Percentiles rank a stretch among this genome's conserved stretches.
These are phyloP conservation scores for Trypanosomatidae sp. DNA, from an alignment of 208 protist species.

Conservation along the genomic window DNA sequence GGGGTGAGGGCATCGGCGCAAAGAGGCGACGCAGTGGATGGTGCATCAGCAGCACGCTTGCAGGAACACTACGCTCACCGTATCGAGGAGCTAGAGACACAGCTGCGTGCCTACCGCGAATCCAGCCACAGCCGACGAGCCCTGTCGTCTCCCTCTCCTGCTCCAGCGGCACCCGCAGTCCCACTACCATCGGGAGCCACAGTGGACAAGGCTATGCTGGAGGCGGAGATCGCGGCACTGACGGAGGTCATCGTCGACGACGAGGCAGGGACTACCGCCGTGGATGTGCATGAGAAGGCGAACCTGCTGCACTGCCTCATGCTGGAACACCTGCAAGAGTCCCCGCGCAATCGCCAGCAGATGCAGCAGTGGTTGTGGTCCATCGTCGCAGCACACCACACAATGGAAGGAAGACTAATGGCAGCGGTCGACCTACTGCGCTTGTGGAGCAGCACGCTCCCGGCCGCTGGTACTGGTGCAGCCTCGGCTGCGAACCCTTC, in stretches of 20 bases:
- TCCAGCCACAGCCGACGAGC: not conserved
- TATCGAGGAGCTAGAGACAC: slow-evolving; percentile 13
- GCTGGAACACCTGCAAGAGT: slow-evolving; percentile 48
- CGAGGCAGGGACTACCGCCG: slow-evolving; percentile 10
- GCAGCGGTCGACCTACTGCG: slow-evolving; percentile 42
- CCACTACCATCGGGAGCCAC: not conserved
- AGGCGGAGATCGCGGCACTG: slow-evolving; percentile 32
- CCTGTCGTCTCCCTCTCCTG: not conserved
- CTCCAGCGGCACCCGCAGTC: not conserved
- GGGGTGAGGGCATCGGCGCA: not conserved
- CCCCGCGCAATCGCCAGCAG: slow-evolving; percentile 34
- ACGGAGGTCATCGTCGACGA: slow-evolving; percentile 48
- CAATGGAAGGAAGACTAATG: slow-evolving; percentile 64
- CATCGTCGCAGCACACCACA: slow-evolving; percentile 65
- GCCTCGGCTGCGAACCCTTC: not conserved
- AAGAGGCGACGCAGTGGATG: not conserved
- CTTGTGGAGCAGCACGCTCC: slow-evolving; percentile 6
- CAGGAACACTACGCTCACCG: slow-evolving; percentile 3
- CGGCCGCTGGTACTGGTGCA: not conserved
- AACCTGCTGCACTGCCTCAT: slow-evolving; percentile 66
- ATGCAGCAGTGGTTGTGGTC: slow-evolving; percentile 74
- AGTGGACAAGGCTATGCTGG: not conserved
- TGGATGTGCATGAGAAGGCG: slow-evolving; percentile 53
- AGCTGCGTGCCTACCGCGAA: slow-evolving; percentile 14
- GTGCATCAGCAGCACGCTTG: not conserved